Percentiles rank a stretch among this genome's conserved stretches.
These are phyloP conservation scores for Ascochyta koolunga DNA, from an alignment of 2,329 filamentous ascomycete genomes.

Conservation along the genomic window DNA sequence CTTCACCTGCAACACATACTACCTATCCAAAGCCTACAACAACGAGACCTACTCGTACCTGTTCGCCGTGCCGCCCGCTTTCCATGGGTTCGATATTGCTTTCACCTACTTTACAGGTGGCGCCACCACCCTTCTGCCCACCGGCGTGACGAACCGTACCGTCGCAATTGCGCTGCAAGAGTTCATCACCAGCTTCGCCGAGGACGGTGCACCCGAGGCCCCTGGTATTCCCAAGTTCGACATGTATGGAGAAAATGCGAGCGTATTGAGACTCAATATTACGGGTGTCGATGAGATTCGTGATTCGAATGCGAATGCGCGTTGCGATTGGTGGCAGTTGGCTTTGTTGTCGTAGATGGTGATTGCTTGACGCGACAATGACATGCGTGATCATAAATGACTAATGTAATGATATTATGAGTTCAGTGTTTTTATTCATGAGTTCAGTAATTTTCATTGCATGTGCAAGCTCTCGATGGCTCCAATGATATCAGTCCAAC, in stretches of 20 bases:
- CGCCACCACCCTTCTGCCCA: slow-evolving; percentile 13
- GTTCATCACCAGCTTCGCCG: slow-evolving; percentile 54
- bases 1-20: slow-evolving; percentile 61
- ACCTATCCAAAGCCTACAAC: slow-evolving; percentile 54
- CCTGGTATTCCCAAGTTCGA: slow-evolving; percentile 52
- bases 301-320: slow-evolving; percentile 55
- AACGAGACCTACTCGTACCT: slow-evolving; percentile 59
- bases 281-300: slow-evolving; percentile 49
- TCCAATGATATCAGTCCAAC: background rate
- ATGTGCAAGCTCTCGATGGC: slow-evolving; percentile 7
- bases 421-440: background rate
- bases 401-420: slow-evolving; percentile 6
- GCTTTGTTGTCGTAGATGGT: slow-evolving; percentile 36
- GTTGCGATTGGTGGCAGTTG: slow-evolving; percentile 63
- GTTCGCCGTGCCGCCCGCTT: slow-evolving; percentile 59
- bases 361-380: too few species aligned
- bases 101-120: slow-evolving; percentile 60
- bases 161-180: slow-evolving; percentile 54
- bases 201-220: slow-evolving; percentile 47
- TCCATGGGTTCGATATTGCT: slow-evolving; percentile 59
- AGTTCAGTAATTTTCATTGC: background rate
- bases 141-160: slow-evolving; percentile 36
- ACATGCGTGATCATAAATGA: background rate
- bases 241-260: slow-evolving; percentile 54
- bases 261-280: slow-evolving; percentile 53